Conservation (phyloP, 306 rosid species). For the Quercus glauca region DNA sequence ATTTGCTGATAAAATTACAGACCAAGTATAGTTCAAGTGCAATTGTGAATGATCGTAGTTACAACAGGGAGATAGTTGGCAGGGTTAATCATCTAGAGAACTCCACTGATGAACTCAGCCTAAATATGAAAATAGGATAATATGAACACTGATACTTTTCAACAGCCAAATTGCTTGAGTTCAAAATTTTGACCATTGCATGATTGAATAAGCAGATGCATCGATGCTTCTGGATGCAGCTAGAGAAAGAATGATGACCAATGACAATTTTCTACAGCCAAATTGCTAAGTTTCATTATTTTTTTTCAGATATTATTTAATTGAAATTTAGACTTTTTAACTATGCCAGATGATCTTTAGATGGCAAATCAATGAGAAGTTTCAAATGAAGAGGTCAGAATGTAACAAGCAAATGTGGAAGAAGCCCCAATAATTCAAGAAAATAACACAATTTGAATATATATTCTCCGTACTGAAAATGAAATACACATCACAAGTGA, state of each 20-base stretch:
- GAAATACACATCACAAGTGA: neutral
- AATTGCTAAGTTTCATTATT: neutral
- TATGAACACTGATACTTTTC: neutral
- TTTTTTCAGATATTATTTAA: neutral
- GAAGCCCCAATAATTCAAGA: neutral
- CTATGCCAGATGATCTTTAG: neutral
- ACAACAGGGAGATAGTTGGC: neutral
- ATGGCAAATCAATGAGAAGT: neutral
- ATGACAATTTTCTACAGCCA: neutral
- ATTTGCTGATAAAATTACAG: neutral
- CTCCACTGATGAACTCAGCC: neutral
- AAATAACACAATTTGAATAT: neutral
- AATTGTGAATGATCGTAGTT: neutral
- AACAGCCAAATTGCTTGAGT: too few species aligned
- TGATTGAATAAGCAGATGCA: neutral
- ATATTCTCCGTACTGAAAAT: neutral
- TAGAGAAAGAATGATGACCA: neutral
- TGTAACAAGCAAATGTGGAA: neutral
- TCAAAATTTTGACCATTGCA: neutral
- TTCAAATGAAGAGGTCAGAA: neutral
- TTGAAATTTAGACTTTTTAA: neutral
- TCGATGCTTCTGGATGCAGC: neutral
- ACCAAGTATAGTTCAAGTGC: neutral
- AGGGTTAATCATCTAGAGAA: neutral
- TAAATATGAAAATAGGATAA: neutral